Percentiles rank a stretch among this genome's conserved stretches.
Evolutionary conservation across 1,284 basidiomycete species (phyloP).

Genomic region (Mycena citricolor): DNA sequence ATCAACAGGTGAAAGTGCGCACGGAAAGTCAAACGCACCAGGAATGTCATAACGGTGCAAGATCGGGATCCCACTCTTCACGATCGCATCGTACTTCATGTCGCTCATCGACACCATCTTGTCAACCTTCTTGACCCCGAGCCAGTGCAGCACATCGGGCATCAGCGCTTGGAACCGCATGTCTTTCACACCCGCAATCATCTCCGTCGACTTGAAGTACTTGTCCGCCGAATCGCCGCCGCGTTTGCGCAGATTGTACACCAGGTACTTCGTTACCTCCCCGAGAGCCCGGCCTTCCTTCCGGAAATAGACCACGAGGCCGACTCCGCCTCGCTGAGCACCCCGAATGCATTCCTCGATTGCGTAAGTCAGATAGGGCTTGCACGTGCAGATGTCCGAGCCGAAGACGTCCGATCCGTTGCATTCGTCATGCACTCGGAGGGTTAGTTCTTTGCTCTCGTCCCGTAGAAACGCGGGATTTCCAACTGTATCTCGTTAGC

Average conservation of each 20-base stretch:
- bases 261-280: conserved; percentile 91
- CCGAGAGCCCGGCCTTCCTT: conserved; percentile 93
- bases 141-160: conserved; percentile 94
- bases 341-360: conserved; percentile 89
- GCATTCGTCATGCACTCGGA: conserved; percentile 94
- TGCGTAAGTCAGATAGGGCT: conserved; percentile 90
- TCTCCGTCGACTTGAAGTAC: conserved; percentile 93
- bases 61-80: conserved; percentile 85
- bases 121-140: conserved; percentile 81
- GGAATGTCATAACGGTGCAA: conserved; percentile 83
- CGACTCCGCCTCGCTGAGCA: conserved; percentile 85
- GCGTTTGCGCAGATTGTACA: conserved; percentile 95
- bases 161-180: conserved; percentile 95
- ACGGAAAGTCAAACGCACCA: conserved; percentile 45
- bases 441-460: conserved; percentile 81
- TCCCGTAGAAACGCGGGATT: conserved; percentile 79
- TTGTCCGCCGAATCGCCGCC: conserved; percentile 89
- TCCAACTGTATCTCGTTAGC: conserved; percentile 57
- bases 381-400: conserved; percentile 94
- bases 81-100: conserved; percentile 95
- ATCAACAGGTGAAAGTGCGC: too few relatives aligned
- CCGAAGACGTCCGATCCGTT: conserved; percentile 89
- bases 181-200: conserved; percentile 94
- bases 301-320: conserved; percentile 91
- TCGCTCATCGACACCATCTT: conserved; percentile 93